Evolutionary conservation across 768 basidiomycete species (phyloP).

Genomic region (Mycena polygramma): DNA sequence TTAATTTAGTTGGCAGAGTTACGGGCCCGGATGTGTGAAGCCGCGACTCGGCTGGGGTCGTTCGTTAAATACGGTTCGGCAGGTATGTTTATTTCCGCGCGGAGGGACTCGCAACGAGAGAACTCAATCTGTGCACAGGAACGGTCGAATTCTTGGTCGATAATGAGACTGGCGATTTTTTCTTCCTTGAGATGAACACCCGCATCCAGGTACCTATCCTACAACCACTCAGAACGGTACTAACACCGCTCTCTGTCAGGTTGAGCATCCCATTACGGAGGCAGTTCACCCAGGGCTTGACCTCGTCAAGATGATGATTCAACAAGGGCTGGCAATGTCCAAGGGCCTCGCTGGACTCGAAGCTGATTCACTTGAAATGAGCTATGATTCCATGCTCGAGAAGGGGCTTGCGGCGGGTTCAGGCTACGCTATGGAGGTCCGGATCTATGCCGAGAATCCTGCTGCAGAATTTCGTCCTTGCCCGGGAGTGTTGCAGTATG

Average conservation of each 20-base stretch:
- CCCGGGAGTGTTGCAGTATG: conserved; percentile 73
- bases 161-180: conserved; percentile 64
- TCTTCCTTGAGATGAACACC: conserved; percentile 82
- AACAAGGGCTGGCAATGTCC: conserved; percentile 62
- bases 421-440: conserved; percentile 64
- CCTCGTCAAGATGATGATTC: conserved; percentile 74
- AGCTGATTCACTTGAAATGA: conserved; percentile 43
- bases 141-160: conserved; percentile 79
- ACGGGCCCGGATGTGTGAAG: conserved; percentile 62
- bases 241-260: conserved; percentile 47
- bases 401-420: conserved; percentile 33
- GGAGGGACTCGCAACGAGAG: background rate
- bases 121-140: conserved; percentile 50
- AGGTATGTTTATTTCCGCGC: conserved; percentile 48
- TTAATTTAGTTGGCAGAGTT: conserved; percentile 49
- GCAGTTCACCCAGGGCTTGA: conserved; percentile 67
- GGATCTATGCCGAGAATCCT: conserved; percentile 76
- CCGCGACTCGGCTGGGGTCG: conserved; percentile 63
- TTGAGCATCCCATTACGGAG: conserved; percentile 79
- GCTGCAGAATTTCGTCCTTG: conserved; percentile 67
- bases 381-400: conserved; percentile 47
- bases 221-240: background rate
- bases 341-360: conserved; percentile 30
- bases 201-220: conserved; percentile 62
- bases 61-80: conserved; percentile 70